Evolutionary conservation across 495 filamentous ascomycete genomes (phyloP), one percentile per base, ranked within the genome.

Genomic region (Aspergillus campestris): DNA sequence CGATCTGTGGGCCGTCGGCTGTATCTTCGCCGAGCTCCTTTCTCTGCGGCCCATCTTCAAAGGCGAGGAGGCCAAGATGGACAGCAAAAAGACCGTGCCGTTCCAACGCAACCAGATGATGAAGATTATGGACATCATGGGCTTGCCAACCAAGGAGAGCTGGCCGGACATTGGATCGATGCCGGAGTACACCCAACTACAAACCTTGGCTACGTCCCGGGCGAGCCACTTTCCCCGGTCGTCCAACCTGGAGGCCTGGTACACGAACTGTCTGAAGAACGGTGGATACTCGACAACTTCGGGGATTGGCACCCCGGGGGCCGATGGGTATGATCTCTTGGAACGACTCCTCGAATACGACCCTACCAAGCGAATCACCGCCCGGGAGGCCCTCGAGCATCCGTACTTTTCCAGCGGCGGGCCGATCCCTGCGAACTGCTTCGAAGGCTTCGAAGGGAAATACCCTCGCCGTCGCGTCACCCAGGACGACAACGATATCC

Each of bases 21-120:
- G 92, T 66, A 98, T 98, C 52, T 97, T 98, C 60, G 94, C 91
- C 10, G 92, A 98, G 61, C 73, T 98, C 2, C 71, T 98, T 0
- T 87, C 86, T 8, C 71, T 98, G 6, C 81, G 91, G 2, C 92
- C 92, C 2, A 97, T 98, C 39, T 98, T 98, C 72, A 98, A 98
- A 56, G 92, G 92, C 5, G 92, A 98, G 57, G 92, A 98, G 66
- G 92, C 91, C 5, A 98, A 98, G 65, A 95, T 95, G 88, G 94
- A 97, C 62, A 83, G 74, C 62, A 97, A 97, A 62, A 95, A 95
- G 65, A 90, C 86, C 4, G 89, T 97, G 0, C 92, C 92, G 0
- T 98, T 98, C 58, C 92, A 98, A 64, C 81, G 89, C 18, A 95
- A 97, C 57, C 92, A 98, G 67, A 95, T 98, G 89, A 87, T 89